A percentile compares a stretch with the other conserved stretches of the same genome.
Conservation (phyloP, 306 rosid species). For the Cicer bijugum region DNA sequence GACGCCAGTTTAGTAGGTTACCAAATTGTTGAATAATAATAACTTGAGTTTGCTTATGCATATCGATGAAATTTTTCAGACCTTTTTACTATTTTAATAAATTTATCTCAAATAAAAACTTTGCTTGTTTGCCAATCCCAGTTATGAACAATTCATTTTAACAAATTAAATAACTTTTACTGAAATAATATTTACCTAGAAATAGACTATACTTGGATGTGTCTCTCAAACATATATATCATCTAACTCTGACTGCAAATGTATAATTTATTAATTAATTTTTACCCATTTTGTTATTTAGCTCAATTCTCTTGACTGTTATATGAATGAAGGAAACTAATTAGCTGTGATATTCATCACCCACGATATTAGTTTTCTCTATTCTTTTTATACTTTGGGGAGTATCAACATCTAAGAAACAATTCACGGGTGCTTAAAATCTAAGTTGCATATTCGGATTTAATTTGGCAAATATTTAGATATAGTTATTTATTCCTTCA, state of each 20-base stretch:
- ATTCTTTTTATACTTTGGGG: neutral
- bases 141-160: neutral
- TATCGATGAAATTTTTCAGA: conserved; percentile 9
- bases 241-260: conserved; percentile 23
- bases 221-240: conserved; percentile 28
- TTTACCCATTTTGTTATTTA: neutral
- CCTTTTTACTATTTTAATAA: neutral
- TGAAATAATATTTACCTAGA: conserved; percentile 18
- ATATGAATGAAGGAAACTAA: conserved; percentile 5
- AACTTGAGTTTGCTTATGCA: conserved; percentile 31
- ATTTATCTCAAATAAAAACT: neutral
- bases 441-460: neutral
- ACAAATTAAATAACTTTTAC: neutral
- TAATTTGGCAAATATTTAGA: neutral
- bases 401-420: neutral
- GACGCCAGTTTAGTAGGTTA: conserved; percentile 41
- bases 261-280: conserved; percentile 10
- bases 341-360: conserved; percentile 17
- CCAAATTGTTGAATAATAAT: conserved; percentile 30
- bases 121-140: neutral
- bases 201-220: conserved; percentile 20
- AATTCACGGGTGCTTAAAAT: neutral
- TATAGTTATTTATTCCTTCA: neutral
- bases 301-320: neutral
- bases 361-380: conserved; percentile 6